Evolutionary conservation across 164 flowering plant genomes (phyloP).

Genomic region (Vitis rotundifolia): DNA sequence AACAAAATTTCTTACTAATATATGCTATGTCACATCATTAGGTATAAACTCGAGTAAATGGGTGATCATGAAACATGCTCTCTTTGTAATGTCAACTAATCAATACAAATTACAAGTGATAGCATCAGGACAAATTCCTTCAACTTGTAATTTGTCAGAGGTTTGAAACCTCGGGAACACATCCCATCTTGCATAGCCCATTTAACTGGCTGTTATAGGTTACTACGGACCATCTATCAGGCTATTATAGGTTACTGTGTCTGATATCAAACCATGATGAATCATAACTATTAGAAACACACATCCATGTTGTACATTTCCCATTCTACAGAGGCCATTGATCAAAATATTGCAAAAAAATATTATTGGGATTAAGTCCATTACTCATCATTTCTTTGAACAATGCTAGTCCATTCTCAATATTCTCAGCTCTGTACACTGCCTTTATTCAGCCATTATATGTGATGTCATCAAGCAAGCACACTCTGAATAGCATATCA

Average conservation of each 20-base stretch:
- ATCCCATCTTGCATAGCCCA: constrained; percentile 73
- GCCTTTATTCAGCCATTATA: too few relatives aligned
- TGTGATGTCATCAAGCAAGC: too few relatives aligned
- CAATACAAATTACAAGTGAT: constrained; percentile 62
- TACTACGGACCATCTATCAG: constrained; percentile 19
- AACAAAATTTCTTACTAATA: constrained; percentile 38
- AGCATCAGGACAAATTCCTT: constrained; percentile 70
- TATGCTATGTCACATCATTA: constrained; percentile 61
- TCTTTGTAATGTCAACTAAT: constrained; percentile 74
- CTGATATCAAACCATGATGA: constrained; percentile 68
- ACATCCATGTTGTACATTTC: constrained; percentile 2
- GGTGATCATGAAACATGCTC: constrained; percentile 61
- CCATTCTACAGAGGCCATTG: too few relatives aligned
- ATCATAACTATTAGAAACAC: constrained; percentile 69
- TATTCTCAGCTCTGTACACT: too few relatives aligned
- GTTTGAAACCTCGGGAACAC: constrained; percentile 58
- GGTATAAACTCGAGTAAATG: constrained; percentile 69
- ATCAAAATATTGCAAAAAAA: too few relatives aligned
- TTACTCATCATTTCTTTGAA: constrained; percentile 27
- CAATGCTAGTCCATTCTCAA: constrained; percentile 58
- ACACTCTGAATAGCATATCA: too few relatives aligned
- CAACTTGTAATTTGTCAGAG: constrained; percentile 54
- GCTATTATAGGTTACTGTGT: constrained; percentile 80
- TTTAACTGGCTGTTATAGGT: constrained; percentile 29
- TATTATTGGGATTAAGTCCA: too few relatives aligned